phyloP scores from a whole-genome alignment of 306 rosid species.

The Trifolium fragiferum region DNA sequence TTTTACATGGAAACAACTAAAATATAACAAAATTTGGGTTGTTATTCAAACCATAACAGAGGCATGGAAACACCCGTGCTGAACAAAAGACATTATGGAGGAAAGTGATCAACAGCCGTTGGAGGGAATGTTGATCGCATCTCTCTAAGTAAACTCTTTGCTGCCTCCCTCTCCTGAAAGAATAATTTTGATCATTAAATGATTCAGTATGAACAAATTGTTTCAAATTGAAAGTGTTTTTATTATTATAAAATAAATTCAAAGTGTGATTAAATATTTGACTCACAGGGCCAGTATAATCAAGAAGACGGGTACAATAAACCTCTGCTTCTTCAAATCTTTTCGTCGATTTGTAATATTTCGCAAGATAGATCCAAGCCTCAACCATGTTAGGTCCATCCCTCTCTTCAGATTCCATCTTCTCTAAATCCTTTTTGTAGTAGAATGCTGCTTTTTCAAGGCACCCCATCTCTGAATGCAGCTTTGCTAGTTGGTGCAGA shows the following conservation, averaged over 20 bases:
- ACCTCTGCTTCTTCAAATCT: conserved; percentile 81
- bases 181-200: conserved; percentile 28
- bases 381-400: conserved; percentile 98
- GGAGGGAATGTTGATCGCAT: conserved; percentile 74
- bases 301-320: conserved; percentile 95
- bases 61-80: no score
- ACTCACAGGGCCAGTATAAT: conserved; percentile 94
- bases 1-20: no score
- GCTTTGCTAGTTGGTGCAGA: conserved; percentile 80
- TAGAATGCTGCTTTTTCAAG: conserved; percentile 87
- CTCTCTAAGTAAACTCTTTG: conserved; percentile 84
- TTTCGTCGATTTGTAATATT: conserved; percentile 57
- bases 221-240: conserved; percentile 26
- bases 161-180: conserved; percentile 91
- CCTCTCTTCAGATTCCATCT: conserved; percentile 95
- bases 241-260: conserved; percentile 5
- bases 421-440: conserved; percentile 92
- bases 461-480: conserved; percentile 70
- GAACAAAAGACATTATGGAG: conserved; percentile 53
- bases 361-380: conserved; percentile 82
- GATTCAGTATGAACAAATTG: neutral
- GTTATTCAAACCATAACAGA: no score
- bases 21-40: no score
- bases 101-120: conserved; percentile 82
- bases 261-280: conserved; percentile 1